Conservation (phyloP, 441 rosid genomes). For the Adansonia grandidieri region DNA sequence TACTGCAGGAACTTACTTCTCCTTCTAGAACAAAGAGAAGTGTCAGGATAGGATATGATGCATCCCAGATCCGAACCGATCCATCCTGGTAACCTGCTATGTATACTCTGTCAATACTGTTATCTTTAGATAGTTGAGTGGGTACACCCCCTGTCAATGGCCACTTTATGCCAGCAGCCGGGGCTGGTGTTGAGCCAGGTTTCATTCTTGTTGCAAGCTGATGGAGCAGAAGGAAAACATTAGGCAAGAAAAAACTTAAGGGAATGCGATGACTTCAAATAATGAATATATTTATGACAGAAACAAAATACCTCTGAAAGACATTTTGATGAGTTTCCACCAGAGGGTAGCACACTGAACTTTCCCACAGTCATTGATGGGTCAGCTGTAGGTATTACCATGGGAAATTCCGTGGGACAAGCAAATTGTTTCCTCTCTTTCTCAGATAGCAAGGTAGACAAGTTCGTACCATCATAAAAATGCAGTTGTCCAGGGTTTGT, state of each 20-base stretch:
- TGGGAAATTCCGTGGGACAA: constrained; percentile 46
- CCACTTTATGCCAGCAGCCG: constrained; percentile 44
- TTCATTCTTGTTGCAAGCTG: constrained; percentile 43
- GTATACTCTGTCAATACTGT: constrained; percentile 50
- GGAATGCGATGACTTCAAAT: constrained; percentile 21
- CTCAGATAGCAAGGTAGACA: constrained; percentile 48
- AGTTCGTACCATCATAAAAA: constrained; percentile 48
- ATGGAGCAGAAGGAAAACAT: constrained; percentile 12
- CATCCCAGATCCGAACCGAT: constrained; percentile 66
- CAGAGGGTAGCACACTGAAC: constrained; percentile 37
- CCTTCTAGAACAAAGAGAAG: constrained; percentile 47
- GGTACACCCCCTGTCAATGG: constrained; percentile 79
- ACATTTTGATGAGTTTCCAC: constrained; percentile 45
- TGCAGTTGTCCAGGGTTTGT: constrained; percentile 68
- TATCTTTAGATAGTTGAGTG: constrained; percentile 41
- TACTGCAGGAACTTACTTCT: constrained; percentile 42
- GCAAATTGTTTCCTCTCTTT: constrained; percentile 47
- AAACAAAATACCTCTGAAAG: constrained; percentile 54
- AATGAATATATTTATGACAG: constrained; percentile 19
- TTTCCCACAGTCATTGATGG: constrained; percentile 54
- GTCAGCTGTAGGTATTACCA: constrained; percentile 48
- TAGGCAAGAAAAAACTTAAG: constrained; percentile 14
- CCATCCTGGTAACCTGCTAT: constrained; percentile 75
- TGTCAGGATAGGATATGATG: constrained; percentile 49
- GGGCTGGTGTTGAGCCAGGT: constrained; percentile 33